Evolutionary conservation across 495 filamentous ascomycete genomes (phyloP), one percentile per base, ranked within the genome.

Genomic region (Sporormia fimetaria): DNA sequence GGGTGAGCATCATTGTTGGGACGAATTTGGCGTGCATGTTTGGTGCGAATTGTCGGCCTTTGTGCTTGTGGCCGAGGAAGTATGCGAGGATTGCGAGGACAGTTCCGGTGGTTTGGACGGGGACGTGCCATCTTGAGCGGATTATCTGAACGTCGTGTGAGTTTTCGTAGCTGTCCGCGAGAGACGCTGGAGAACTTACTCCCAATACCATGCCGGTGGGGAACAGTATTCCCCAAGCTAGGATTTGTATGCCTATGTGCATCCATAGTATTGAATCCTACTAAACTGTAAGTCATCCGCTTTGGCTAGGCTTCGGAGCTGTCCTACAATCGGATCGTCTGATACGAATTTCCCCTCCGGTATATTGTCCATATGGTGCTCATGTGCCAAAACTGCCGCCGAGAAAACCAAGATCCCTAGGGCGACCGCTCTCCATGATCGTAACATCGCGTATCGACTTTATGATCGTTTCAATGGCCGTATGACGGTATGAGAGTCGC

Each of bases 161-260:
- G 33, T 25, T 12, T 8, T 8, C 20, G 35, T 27, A 21, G 38
- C 24, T 31, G 21, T 6, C 22, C 16, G 9, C 9, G 17, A 3
- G 21, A 15, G 9, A 28, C 7, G n/a, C 16, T 40, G 23, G 28
- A 22, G 21, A 38, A 66, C 76, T 48, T 74, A 88, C 81, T 23
- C 90, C 88, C 8, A 96, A 67, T 23, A 98, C 88, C 88, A 98
- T 95, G 32, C 92, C 90, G 15, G 84, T 66, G 6, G 90, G 90
- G 53, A 96, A 95, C 27, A 96, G 70, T 33, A 96, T 63, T 37
- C 90, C 90, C 69, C 92, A 96, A 18, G 85, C 69, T 20, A 84
- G 50, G 43, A 78, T 78, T 71, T 94, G 87, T n/a, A 92, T 56
- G 40, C 92, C 69, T 52, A 98, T 95, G 60, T 98, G 90, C 21